Conservation (phyloP, 2,329 filamentous ascomycete species). For the Colletotrichum orbiculare region DNA sequence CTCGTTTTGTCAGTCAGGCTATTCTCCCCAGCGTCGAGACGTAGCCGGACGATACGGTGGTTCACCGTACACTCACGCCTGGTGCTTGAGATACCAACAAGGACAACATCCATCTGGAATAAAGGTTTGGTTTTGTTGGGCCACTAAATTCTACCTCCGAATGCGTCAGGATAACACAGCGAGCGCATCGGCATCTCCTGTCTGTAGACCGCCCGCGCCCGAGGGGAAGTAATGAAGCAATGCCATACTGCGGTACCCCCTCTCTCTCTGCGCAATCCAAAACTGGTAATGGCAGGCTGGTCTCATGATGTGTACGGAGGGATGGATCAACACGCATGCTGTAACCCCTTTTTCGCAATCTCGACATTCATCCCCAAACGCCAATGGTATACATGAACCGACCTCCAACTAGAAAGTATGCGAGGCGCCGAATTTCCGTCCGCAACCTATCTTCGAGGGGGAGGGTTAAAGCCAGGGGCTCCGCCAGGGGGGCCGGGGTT, state of each 20-base stretch:
- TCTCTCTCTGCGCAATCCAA: slow-evolving; percentile 18
- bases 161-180: too few relatives aligned
- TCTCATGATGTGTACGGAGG: slow-evolving; percentile 31
- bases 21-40: too few relatives aligned
- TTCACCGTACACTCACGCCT: too few relatives aligned
- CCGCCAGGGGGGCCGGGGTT: slow-evolving; percentile 59
- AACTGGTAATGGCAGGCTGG: slow-evolving; percentile 15
- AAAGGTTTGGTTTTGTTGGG: too few relatives aligned
- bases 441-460: slow-evolving; percentile 66
- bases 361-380: slow-evolving; percentile 45
- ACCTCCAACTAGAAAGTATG: slow-evolving; percentile 37
- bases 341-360: slow-evolving; percentile 28
- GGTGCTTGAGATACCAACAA: too few relatives aligned
- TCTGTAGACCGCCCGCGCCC: too few relatives aligned
- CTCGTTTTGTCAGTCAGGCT: too few relatives aligned
- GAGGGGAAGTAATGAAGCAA: too few relatives aligned
- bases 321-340: slow-evolving; percentile 22
- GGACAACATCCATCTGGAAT: too few relatives aligned
- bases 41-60: too few relatives aligned
- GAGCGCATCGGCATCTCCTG: too few relatives aligned
- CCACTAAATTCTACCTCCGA: too few relatives aligned
- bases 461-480: slow-evolving; percentile 80
- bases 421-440: slow-evolving; percentile 36
- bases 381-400: slow-evolving; percentile 42
- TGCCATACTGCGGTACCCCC: background rate